Conservation (phyloP, 2,329 filamentous ascomycete genomes). For the Cladosporium halotolerans region DNA sequence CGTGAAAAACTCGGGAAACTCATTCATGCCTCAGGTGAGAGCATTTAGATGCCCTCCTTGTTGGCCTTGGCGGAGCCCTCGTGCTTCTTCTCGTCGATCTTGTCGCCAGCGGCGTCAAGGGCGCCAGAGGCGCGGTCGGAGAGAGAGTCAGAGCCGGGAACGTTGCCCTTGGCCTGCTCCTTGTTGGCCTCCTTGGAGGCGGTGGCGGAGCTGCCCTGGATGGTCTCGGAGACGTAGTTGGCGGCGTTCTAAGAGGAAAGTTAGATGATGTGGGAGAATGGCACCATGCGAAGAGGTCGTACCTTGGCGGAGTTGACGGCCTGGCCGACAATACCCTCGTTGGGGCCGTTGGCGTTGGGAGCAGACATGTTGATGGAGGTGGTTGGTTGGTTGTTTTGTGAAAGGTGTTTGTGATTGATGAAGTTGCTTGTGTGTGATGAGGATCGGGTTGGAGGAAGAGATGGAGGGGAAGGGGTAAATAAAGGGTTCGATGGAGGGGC, state of each 20-base stretch:
- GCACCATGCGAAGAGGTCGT: neutral
- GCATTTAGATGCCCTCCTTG: slow-evolving; percentile 36
- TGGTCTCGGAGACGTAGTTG: slow-evolving; percentile 63
- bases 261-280: slow-evolving; percentile 23
- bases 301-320: slow-evolving; percentile 30
- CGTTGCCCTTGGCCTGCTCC: slow-evolving; percentile 53
- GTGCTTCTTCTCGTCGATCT: slow-evolving; percentile 48
- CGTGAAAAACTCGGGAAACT: neutral
- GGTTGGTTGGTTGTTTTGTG: slow-evolving; percentile 16
- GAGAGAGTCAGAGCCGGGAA: slow-evolving; percentile 44
- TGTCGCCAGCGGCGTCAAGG: slow-evolving; percentile 47
- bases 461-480: slow-evolving; percentile 7
- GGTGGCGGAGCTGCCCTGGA: slow-evolving; percentile 51
- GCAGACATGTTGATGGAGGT: slow-evolving; percentile 36
- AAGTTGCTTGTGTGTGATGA: slow-evolving; percentile 6
- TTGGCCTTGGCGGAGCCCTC: slow-evolving; percentile 44
- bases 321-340: slow-evolving; percentile 40
- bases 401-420: slow-evolving; percentile 9
- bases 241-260: slow-evolving; percentile 43
- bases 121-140: slow-evolving; percentile 51
- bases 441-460: neutral
- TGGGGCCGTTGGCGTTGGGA: slow-evolving; percentile 39
- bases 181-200: slow-evolving; percentile 66
- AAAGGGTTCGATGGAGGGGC: slow-evolving; percentile 6
- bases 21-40: neutral